Evolutionary conservation across 1,284 basidiomycete genomes (phyloP), one percentile per base, ranked within the genome.

Genomic region (Austroboletus niveus): DNA sequence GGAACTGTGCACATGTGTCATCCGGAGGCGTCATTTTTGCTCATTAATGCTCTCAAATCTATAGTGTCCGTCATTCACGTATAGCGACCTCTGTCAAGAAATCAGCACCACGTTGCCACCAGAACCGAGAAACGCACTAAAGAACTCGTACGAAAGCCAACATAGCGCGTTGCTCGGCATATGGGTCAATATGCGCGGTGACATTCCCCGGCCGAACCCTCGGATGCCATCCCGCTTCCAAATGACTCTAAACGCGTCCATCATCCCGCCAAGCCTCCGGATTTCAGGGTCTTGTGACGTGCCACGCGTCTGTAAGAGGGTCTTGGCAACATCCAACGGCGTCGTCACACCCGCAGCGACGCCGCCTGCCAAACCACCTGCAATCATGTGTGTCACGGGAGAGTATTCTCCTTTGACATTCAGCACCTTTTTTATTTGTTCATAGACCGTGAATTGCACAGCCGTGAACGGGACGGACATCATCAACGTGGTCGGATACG

Each of bases 381-480:
- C 88, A 35, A 88, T 75, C 54, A 95, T 92, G 72, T 99, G 97
- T 30, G 94, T 90, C 32, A 84, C 65, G 10, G 97, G 97, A 29
- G 93, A 96, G 72, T 99, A 99, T 46, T 79, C 77, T 51, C 89
- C 87, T 20, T 77, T 71, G 3, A 97, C 94, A 72, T 99, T 99
- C 64, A 98, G 72, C 43, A 92, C 69, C 58, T 80, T 79, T 74
- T 99, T 98, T 53, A 96, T 73, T 69, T 92, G 91, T 71, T 99
- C 97, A 75, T 99, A 99, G 6, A 92, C 90, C 8, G 93, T 92
- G 75, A 95, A 98, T 70, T 99, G 97, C 39, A 95, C 94, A 38
- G 97, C 96, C 52, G 96, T 98, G 77, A 98, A 98, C 2, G 97
- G 97, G 40, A 99, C 92, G 40, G 92, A 89, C 82, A 99, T 99